Evolutionary conservation across 2,329 filamentous ascomycete genomes (phyloP), one percentile per base, ranked within the genome.

Genomic region (Cladosporium sp.): DNA sequence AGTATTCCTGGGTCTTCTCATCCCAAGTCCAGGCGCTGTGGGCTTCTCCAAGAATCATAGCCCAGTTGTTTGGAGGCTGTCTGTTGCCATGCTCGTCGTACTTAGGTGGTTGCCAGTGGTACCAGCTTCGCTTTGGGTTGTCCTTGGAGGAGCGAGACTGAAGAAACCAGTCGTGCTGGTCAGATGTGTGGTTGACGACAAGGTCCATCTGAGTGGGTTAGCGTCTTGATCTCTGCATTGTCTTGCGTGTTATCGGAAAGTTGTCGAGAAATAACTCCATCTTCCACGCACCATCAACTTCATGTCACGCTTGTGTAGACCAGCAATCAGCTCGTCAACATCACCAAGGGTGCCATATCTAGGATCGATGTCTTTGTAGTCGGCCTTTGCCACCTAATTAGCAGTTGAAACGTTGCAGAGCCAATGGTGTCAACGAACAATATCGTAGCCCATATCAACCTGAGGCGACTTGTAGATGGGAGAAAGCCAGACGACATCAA

Each of bases 401-500:
- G 17, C 9, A 19, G 13, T 17, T 44, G 12, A 24, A 18, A 44
- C 22, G 22, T 22, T 7, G n/a, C 13, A 13, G 20, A 30, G 12
- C 39, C 12, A 19, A 30, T n/a, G 15, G 4, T 11, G 32, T 4
- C 9, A 36, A 36, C 32, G 4, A n/a, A 36, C 32, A 30, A 77
- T 77, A 43, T 78, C 76, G 53, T 79, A 79, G 11, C 76, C 76
- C 73, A 78, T 78, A 47, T 79, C 76, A 4, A 75, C 71, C 58
- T 78, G 76, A 7, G 76, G 75, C 9, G 74, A 77, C 52, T 77
- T 77, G 64, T 73, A 78, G 11, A 76, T 72, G 2, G 85, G 85
- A 39, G 78, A 85, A 1, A 84, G 67, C 85, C 85, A 88, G 43
- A 89, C 71, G 6, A 82, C 75, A 58, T 87, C 78, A 8, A 84